Percentiles rank a stretch among this genome's conserved stretches.
phyloP scores from a whole-genome alignment of 164 flowering plant genomes.

The Pachysandra terminalis region DNA sequence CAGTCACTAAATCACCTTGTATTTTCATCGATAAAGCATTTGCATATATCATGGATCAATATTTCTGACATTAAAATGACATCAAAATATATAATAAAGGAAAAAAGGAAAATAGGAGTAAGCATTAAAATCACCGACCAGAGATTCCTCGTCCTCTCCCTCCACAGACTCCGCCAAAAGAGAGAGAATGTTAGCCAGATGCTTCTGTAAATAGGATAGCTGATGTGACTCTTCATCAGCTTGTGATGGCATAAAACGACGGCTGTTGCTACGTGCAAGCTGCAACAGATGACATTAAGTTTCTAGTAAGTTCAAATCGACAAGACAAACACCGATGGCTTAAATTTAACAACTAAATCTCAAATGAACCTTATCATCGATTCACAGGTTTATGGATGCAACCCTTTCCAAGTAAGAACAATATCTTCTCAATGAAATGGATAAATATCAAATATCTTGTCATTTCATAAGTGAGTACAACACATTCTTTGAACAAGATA shows the following conservation, averaged over 20 bases:
- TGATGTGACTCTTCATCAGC: constrained; percentile 98
- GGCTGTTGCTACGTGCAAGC: constrained; percentile 94
- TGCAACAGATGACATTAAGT: constrained; percentile 28
- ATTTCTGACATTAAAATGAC: background rate
- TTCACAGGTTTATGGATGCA: background rate
- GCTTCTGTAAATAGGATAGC: constrained; percentile 89
- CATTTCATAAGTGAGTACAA: background rate
- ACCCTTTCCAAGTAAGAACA: background rate
- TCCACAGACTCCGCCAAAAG: constrained; percentile 80
- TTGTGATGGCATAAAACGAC: constrained; percentile 91
- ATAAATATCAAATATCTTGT: background rate
- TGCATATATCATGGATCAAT: too few relatives aligned
- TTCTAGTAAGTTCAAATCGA: background rate
- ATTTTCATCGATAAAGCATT: background rate
- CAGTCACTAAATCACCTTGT: background rate
- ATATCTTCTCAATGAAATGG: background rate
- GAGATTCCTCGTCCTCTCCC: constrained; percentile 81
- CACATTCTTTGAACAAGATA: background rate
- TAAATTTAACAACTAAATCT: background rate
- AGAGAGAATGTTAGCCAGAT: constrained; percentile 78
- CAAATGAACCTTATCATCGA: background rate
- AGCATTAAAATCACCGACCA: constrained; percentile 48
- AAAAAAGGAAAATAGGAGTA: background rate
- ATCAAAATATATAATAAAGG: background rate
- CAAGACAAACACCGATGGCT: background rate